Base-by-base conservation (phyloP, 2,329 filamentous ascomycete species). In the Exophiala dermatitidis region DNA sequence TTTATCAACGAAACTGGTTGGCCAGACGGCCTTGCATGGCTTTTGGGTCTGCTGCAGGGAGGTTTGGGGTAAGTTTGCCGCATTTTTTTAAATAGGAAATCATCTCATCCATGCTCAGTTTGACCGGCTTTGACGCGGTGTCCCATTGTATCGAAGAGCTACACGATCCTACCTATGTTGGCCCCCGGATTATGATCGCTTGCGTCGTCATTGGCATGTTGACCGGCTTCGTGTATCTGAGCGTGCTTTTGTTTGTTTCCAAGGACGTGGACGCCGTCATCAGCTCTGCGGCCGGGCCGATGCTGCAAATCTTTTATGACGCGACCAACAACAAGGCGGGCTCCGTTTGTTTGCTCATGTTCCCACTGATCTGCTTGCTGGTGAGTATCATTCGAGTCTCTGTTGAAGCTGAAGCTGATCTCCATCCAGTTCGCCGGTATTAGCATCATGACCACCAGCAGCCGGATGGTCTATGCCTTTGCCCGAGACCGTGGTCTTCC, bases 1-100 rank as follows among this genome's bases (percentile, higher is more conserved):
- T 88, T 88, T 63, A 77, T 85, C 65, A 89, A 89, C 60, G 67
- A 78, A 44, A 82, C 80, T 5, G 82, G 82, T 40, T 87, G 83
- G 84, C 83, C 84, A 0, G 81, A 86, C 67, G 83, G 83, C 0
- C 65, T 86, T 58, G 70, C 71, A 40, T 74, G 72, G 72, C 60
- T 74, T 31, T 64, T 74, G 9, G 72, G 72, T 59, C 65, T 74
- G 40, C 62, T 74, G 19, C 72, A 80, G 66, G 77, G 77, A 37
- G 76, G 75, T 9, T 71, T 80, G 9, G 75, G 74, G 28, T 51
- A 67, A 79, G 19, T 78, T 75, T n/a, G 78, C 77, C 46, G 28
- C 2, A 34, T 30, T 2, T 12, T 40, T 37, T 33, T 36, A 7
- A 36, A 36, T 36, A 7, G 7, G n/a, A 36, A n/a, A 30, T 19